Percentiles rank a stretch among this genome's conserved stretches.
phyloP scores from a whole-genome alignment of 805 yeast genomes.

The Clavispora fructus region DNA sequence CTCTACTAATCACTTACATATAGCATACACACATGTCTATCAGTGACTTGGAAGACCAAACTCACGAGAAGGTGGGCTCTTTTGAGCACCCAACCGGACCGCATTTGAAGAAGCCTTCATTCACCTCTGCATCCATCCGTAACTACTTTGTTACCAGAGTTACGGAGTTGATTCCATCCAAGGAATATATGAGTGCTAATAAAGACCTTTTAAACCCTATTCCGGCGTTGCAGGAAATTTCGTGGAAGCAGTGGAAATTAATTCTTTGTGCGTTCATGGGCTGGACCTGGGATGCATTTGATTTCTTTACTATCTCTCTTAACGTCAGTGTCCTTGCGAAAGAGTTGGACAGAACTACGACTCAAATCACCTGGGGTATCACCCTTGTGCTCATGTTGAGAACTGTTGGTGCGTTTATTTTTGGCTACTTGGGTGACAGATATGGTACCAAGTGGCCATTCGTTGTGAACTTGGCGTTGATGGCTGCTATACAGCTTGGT shows the following conservation, averaged over 20 bases:
- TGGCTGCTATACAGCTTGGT: constrained; percentile 6
- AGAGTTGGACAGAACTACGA: constrained; percentile 2
- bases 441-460: constrained; percentile 10
- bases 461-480: constrained; percentile 6
- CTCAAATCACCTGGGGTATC: constrained; percentile 11
- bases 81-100: neutral
- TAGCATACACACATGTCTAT: neutral
- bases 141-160: constrained; percentile 7
- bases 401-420: constrained; percentile 7
- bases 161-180: constrained; percentile 12
- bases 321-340: constrained; percentile 3
- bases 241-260: constrained; percentile 7
- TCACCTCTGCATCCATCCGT: constrained; percentile 1
- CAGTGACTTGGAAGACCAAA: neutral
- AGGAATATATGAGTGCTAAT: constrained; percentile 10
- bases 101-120: constrained; percentile 6
- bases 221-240: constrained; percentile 7
- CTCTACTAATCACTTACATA: too few species aligned
- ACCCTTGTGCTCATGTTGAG: constrained; percentile 11
- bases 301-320: constrained; percentile 7
- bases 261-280: constrained; percentile 7
- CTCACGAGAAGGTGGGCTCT: neutral
- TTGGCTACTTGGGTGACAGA: constrained; percentile 8
- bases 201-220: constrained; percentile 19
- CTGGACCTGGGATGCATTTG: constrained; percentile 11